phyloP scores from a whole-genome alignment of 768 basidiomycete species.

The Amanita muscaria region DNA sequence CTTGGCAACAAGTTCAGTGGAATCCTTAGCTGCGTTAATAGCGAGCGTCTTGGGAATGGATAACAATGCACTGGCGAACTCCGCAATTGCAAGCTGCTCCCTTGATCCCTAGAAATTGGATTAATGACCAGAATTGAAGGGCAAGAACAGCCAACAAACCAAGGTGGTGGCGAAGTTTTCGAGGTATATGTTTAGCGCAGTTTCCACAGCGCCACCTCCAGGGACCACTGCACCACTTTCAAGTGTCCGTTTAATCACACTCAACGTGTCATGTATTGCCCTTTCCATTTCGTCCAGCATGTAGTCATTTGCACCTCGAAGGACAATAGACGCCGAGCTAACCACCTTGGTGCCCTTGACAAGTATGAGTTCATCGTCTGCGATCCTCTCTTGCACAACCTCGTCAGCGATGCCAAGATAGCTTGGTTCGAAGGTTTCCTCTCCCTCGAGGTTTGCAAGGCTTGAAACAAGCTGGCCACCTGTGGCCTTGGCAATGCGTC shows the following conservation, averaged over 20 bases:
- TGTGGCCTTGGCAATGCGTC: constrained; percentile 94
- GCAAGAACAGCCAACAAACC: too few relatives aligned
- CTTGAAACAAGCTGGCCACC: constrained; percentile 90
- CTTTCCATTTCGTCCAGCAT: constrained; percentile 99
- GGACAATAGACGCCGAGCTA: constrained; percentile 83
- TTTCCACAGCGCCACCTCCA: constrained; percentile 96
- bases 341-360: constrained; percentile 98
- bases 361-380: constrained; percentile 96
- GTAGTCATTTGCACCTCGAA: constrained; percentile 97
- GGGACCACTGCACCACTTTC: constrained; percentile 96
- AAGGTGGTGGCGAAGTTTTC: constrained; percentile 98
- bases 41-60: constrained; percentile 96
- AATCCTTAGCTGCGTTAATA: constrained; percentile 97
- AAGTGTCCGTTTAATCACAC: constrained; percentile 91
- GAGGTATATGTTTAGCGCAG: constrained; percentile 91
- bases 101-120: constrained; percentile 72
- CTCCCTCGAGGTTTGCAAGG: constrained; percentile 93
- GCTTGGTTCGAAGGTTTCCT: constrained; percentile 92
- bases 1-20: constrained; percentile 95
- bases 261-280: constrained; percentile 88
- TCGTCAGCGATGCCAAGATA: constrained; percentile 92
- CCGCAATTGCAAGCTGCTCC: constrained; percentile 98
- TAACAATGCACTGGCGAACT: constrained; percentile 88
- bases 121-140: too few relatives aligned
- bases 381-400: constrained; percentile 92